phyloP scores from a whole-genome alignment of 768 basidiomycete species.

The Mycena vitilis region DNA sequence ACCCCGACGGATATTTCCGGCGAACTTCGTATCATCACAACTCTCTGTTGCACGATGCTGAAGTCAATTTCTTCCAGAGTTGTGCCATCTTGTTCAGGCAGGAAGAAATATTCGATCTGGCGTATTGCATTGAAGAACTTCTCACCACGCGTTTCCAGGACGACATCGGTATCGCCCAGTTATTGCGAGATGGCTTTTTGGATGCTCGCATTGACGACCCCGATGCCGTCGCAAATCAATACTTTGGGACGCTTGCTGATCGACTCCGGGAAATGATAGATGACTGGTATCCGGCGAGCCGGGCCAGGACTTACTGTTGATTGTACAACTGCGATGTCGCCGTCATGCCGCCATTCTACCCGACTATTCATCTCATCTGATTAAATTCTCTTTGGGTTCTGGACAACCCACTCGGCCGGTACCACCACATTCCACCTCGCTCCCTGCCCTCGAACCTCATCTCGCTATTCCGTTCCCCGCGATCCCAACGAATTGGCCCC shows the following conservation, averaged over 20 bases:
- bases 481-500: too few relatives aligned
- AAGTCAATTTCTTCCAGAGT: constrained; percentile 3
- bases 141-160: neutral
- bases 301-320: too few relatives aligned
- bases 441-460: too few relatives aligned
- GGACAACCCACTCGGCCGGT: too few relatives aligned
- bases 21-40: neutral
- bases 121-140: neutral
- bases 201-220: neutral
- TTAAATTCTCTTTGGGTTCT: too few relatives aligned
- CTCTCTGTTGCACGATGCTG: constrained; percentile 1
- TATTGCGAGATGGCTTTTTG: neutral
- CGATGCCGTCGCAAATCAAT: neutral
- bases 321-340: too few relatives aligned
- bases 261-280: neutral
- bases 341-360: too few relatives aligned
- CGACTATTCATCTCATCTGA: too few relatives aligned
- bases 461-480: too few relatives aligned
- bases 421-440: too few relatives aligned
- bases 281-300: too few relatives aligned
- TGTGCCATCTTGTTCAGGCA: neutral
- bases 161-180: neutral
- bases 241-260: neutral
- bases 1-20: neutral
- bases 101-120: neutral